phyloP scores from a whole-genome alignment of 768 basidiomycete species.

The Imleria badia region DNA sequence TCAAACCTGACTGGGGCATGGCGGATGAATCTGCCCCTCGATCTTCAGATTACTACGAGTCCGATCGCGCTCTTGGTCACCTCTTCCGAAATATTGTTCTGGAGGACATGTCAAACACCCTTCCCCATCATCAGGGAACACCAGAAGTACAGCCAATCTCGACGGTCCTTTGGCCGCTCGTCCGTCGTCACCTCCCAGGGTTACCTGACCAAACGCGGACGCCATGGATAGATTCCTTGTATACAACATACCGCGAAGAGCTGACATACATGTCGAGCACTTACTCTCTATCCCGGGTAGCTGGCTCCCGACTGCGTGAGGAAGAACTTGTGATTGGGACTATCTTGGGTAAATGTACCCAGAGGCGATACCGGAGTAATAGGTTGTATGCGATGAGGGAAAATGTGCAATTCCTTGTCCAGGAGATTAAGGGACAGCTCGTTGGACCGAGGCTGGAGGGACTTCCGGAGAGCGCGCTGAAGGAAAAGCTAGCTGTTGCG shows the following conservation, averaged over 20 bases:
- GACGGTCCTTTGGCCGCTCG: constrained; percentile 17
- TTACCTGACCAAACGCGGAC: not conserved
- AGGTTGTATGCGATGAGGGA: constrained; percentile 62
- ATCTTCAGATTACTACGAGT: constrained; percentile 68
- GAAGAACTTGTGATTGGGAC: constrained; percentile 75
- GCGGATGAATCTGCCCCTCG: constrained; percentile 55
- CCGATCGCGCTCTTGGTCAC: constrained; percentile 66
- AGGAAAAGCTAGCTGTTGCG: constrained; percentile 45
- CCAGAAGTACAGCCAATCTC: constrained; percentile 35
- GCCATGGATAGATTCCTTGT: constrained; percentile 18
- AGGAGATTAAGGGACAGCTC: constrained; percentile 43
- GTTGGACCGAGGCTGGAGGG: constrained; percentile 31
- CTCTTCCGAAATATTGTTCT: constrained; percentile 65
- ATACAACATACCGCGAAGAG: constrained; percentile 54
- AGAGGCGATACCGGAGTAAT: constrained; percentile 58
- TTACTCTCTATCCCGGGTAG: constrained; percentile 59
- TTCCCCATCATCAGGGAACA: constrained; percentile 3
- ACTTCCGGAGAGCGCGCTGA: constrained; percentile 29
- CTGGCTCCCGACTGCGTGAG: constrained; percentile 58
- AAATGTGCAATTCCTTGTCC: constrained; percentile 52
- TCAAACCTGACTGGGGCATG: constrained; percentile 80
- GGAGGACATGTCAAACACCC: constrained; percentile 31
- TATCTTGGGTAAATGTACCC: constrained; percentile 68
- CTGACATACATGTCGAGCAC: constrained; percentile 68
- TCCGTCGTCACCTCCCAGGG: constrained; percentile 20